A percentile compares a stretch with the other conserved stretches of the same genome.
phyloP scores from a whole-genome alignment of 441 rosid genomes.

The Sinapis alba region DNA sequence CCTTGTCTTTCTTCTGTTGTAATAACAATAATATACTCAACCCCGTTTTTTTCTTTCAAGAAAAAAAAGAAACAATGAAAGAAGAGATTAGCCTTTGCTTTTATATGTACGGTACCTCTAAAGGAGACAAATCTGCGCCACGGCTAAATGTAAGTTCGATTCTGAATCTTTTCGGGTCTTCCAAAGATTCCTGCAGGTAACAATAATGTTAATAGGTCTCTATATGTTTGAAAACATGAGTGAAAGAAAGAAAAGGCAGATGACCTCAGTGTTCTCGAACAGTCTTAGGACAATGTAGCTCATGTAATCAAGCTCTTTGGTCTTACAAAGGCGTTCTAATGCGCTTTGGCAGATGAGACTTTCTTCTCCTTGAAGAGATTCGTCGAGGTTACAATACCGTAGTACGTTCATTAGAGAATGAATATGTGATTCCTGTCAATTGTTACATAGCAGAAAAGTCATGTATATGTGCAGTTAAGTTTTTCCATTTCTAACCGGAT shows the following conservation, averaged over 20 bases:
- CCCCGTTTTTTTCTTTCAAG: not conserved
- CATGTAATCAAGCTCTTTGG: constrained; percentile 99
- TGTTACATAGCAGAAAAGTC: constrained; percentile 12
- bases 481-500: not conserved
- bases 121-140: constrained; percentile 94
- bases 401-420: constrained; percentile 97
- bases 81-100: not conserved
- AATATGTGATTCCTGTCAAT: constrained; percentile 87
- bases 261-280: constrained; percentile 91
- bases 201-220: not conserved
- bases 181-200: constrained; percentile 65
- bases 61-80: not conserved
- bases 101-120: constrained; percentile 66
- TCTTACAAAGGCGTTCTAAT: constrained; percentile 79
- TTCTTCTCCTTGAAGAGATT: constrained; percentile 91
- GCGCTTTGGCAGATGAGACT: constrained; percentile 76
- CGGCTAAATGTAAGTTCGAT: constrained; percentile 91
- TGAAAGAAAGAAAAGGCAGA: not conserved
- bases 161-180: constrained; percentile 84
- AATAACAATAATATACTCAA: not conserved
- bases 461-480: not conserved
- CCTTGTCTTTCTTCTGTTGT: constrained; percentile 62
- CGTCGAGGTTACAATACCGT: constrained; percentile 94
- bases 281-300: constrained; percentile 88
- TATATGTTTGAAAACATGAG: not conserved